These are phyloP conservation scores for Funneliformis geosporum DNA, from an alignment of 192 early-diverging fungal species.

Conservation along the genomic window DNA sequence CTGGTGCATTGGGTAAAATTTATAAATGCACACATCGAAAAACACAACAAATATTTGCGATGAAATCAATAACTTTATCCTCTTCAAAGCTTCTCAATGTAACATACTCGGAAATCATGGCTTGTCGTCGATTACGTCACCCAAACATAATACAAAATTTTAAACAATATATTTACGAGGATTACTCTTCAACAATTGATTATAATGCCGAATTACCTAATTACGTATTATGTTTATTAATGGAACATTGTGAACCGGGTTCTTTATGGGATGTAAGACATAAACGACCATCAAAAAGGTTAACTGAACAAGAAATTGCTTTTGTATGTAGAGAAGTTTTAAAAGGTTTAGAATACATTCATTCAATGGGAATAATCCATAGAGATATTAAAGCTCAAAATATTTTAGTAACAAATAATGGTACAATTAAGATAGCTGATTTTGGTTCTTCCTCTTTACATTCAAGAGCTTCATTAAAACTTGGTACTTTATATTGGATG, in stretches of 20 bases:
- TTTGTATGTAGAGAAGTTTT: constrained; percentile 43
- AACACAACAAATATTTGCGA: constrained; percentile 4
- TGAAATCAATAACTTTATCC: constrained; percentile 16
- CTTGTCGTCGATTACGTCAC: constrained; percentile 12
- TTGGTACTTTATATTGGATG: constrained; percentile 42
- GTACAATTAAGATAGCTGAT: constrained; percentile 46
- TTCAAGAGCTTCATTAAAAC: constrained; percentile 16
- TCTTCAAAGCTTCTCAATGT: constrained; percentile 14
- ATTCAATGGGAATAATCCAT: constrained; percentile 46
- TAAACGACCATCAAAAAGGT: not conserved
- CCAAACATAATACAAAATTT: constrained; percentile 18
- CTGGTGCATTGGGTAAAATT: not conserved
- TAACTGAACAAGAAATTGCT: constrained; percentile 45
- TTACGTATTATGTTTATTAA: constrained; percentile 19
- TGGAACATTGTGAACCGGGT: constrained; percentile 26
- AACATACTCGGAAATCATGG: constrained; percentile 22
- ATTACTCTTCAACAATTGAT: not conserved
- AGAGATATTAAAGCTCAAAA: constrained; percentile 55
- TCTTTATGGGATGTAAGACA: constrained; percentile 14
- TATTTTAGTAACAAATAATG: constrained; percentile 43
- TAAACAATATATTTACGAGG: constrained; percentile 20
- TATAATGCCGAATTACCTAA: not conserved
- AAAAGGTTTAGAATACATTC: constrained; percentile 45
- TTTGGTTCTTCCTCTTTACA: constrained; percentile 24
- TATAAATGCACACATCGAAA: not conserved